Base-by-base conservation (phyloP, 257 asterid genomes). In the Solanum neorickii region DNA sequence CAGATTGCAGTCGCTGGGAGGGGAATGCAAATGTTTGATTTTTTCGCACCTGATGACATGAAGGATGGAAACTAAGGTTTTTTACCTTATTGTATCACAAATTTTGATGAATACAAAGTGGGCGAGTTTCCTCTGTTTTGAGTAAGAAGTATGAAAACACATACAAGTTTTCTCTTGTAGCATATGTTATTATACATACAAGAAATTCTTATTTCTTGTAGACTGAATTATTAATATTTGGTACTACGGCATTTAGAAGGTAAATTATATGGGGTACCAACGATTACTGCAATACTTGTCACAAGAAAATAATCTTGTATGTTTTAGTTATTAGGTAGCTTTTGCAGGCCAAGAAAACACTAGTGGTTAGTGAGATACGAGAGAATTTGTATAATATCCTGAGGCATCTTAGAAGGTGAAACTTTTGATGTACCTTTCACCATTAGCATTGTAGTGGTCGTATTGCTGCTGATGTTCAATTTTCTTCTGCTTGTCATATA, bases 1-100 rank as follows among this genome's bases (percentile, higher is more conserved):
- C 94, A 92, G 94, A 94, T 97, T 86, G 94, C 93, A 83, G 98
- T 97, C 15, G 98, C 97, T 85, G 99, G 99, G 87, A 93, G 99
- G 91, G 99, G 99, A 88, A 94, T 97, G 95, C 98, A 97, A 90
- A 94, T 94, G 95, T 90, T 95, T 42, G 95, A 94, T 86, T 94
- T 97, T 87, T 56, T 84, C 62, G 93, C 92, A 75, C 84, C 91
- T 46, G 42, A 86, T 86, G 89, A 86, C 41, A 87, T 66, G 39
- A 23, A 62, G 46, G 46, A 42, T 65, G 69, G 52, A 84, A 77
- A 84, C 20, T 91, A 86, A 66, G 16, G 37, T 27, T 49, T 77
- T 31, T 31, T 33, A 33, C 31, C 18, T 11, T 27, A 11, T 47
- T 47, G 66, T 18, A 16, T 11, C 11, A 5, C 44, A 49, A 68